Base-by-base conservation (phyloP, 495 filamentous ascomycete species). In the Penicillium crystallinum region DNA sequence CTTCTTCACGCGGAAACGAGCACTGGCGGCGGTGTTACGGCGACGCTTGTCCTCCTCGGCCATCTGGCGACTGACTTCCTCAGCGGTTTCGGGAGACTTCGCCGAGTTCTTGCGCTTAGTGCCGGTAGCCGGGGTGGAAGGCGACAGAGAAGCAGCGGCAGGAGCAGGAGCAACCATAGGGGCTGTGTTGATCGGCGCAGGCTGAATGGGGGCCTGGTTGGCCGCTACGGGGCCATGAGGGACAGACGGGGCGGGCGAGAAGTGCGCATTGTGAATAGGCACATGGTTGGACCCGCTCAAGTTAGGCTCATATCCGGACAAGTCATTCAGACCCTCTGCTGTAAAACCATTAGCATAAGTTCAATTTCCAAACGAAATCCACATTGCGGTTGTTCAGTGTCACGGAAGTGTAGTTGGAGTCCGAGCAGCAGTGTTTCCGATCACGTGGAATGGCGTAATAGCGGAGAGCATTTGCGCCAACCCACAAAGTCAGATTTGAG, bases 1-100 rank as follows among this genome's bases (percentile, higher is more conserved):
- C 89, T 98, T 98, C 84, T 98, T 98, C 57, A 97, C 85, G 48
- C 93, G 88, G 83, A 98, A 98, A 23, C 93, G 88, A 8, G 93
- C 93, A 49, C 83, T 88, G 27, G 93, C 93, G 21, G 93, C 93
- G 0, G 93, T 98, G 75, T 98, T 98, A 47, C 93, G 88, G 41
- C 92, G 85, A 25, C 93, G 89, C 78, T 98, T 98, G 69, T 98
- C 93, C 75, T 98, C 93, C 65, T 98, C 93, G 29, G 93, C 93
- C 18, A 86, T 88, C 9, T 85, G 54, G 12, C 89, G 90, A 79
- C 55, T 78, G 69, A 57, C 69, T 48, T 72, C 74, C 53, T 77
- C 74, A 6, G 68, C 62, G 45, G 55, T 74, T 6, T 70, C 45
- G n/a, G 63, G 48, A 3, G 61, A 44, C 58, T 73, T 73, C 17